These are phyloP conservation scores for Stephania cephalantha DNA, from an alignment of 164 flowering plant genomes.

Conservation along the genomic window DNA sequence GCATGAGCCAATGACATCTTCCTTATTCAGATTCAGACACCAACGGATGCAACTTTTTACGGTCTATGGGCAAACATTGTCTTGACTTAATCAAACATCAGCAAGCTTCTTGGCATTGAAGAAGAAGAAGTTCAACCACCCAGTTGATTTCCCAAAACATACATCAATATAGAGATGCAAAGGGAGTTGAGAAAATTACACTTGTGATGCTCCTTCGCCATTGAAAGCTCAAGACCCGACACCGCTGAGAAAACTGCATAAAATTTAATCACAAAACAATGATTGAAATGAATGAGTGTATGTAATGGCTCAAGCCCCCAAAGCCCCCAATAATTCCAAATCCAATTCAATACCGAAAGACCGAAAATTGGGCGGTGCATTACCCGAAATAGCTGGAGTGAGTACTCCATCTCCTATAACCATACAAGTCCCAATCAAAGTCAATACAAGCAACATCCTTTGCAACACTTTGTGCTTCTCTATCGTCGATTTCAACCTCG, in stretches of 20 bases:
- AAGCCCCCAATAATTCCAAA: not conserved
- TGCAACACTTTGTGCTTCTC: slow-evolving; percentile 77
- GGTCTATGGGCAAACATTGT: not conserved
- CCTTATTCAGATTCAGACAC: not conserved
- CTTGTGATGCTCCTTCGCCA: slow-evolving; percentile 72
- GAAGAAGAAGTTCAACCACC: not conserved
- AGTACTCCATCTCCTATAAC: slow-evolving; percentile 98
- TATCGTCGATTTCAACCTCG: slow-evolving; percentile 47
- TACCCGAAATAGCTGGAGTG: slow-evolving; percentile 91
- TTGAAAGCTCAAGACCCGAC: slow-evolving; percentile 83
- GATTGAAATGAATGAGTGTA: not conserved
- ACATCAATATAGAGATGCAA: not conserved
- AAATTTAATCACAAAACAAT: slow-evolving; percentile 8
- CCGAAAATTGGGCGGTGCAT: not conserved
- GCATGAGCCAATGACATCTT: not conserved
- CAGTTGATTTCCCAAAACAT: not conserved
- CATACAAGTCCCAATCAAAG: slow-evolving; percentile 95
- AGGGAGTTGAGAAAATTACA: slow-evolving; percentile 39
- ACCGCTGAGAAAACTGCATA: slow-evolving; percentile 93
- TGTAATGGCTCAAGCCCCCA: too few species aligned
- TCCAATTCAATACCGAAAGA: not conserved
- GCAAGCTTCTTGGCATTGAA: not conserved
- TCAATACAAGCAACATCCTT: slow-evolving; percentile 62
- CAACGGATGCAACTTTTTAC: not conserved
- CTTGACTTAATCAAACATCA: not conserved